These are phyloP conservation scores for Penium margaritaceum DNA, from an alignment of 139 green algal species.

Conservation along the genomic window DNA sequence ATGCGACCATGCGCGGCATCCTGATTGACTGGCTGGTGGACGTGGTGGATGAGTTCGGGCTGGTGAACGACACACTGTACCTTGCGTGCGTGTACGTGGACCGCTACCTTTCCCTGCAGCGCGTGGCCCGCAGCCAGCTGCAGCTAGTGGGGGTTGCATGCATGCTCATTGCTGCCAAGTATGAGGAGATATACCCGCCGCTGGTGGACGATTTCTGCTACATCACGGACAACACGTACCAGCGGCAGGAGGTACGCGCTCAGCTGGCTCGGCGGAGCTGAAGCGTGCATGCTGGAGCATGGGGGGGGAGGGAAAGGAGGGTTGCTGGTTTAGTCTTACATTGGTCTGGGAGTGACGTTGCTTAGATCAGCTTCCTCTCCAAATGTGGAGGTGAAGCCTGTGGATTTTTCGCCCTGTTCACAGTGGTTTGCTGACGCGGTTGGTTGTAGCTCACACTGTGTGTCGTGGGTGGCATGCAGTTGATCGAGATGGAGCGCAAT, in stretches of 20 bases:
- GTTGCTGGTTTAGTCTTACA: not conserved
- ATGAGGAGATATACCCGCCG: slow-evolving; percentile 94
- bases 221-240: slow-evolving; percentile 95
- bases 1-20: slow-evolving; percentile 81
- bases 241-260: slow-evolving; percentile 66
- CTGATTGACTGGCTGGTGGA: slow-evolving; percentile 96
- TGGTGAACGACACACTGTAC: slow-evolving; percentile 85
- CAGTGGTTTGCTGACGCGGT: too few species aligned
- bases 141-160: slow-evolving; percentile 80
- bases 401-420: too few species aligned
- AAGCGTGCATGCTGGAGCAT: not conserved
- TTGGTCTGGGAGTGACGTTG: not conserved
- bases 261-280: too few species aligned
- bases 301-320: not conserved
- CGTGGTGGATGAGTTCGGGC: slow-evolving; percentile 79
- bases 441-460: too few species aligned
- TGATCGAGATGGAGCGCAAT: slow-evolving; percentile 67
- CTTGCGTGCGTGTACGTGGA: slow-evolving; percentile 81
- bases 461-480: not conserved
- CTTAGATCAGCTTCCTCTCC: too few species aligned
- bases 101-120: slow-evolving; percentile 66
- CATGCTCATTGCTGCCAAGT: slow-evolving; percentile 94
- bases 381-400: too few species aligned
- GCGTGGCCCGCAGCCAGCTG: slow-evolving; percentile 51
- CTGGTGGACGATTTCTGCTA: slow-evolving; percentile 82